Base-by-base conservation (phyloP, 176 grass and related monocot species). In the Bonia amplexicaulis region DNA sequence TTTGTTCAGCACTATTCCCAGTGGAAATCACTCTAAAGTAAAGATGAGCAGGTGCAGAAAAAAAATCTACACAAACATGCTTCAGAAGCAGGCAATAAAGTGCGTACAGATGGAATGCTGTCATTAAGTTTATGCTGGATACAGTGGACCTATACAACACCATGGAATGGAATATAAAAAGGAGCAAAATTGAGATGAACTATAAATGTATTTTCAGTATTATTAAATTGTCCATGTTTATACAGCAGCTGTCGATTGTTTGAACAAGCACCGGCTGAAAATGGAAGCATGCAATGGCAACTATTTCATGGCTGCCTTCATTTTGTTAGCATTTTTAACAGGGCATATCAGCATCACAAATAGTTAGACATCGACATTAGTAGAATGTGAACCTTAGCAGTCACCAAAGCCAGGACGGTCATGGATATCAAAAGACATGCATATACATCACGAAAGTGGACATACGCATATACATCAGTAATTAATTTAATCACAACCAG, bases 251-350 rank as follows among this genome's bases (percentile, higher is more conserved):
- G 12, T 47, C 2, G 9, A 66, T 81, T 51, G 52, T 65, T 65
- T 45, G 14, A 64, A 51, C 35, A 86, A 82, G 12, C 45, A 81
- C 13, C 68, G 71, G 73, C 31, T 63, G 12, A 71, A 33, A 82
- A 77, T 35, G 19, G 19, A 82, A 86, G 72, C 8, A 58, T 77
- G 35, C 39, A 86, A 76, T 33, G n/a, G 71, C 55, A 40, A 37
- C 57, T 82, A 72, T 77, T 48, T 46, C 47, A 65, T 71, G 35
- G 10, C 3, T 7, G 10, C 9, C 45, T 55, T 82, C 72, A 33
- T 71, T 85, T 75, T 80, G 15, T 45, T 69, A 65, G 46, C 33
- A 46, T 14, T 54, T 88, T 83, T 71, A 41, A 6, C 70, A 66
- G n/a, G 25, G 6, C 23, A 40, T 9, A 15, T 70, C 48, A 40